Base-by-base conservation (phyloP, 768 basidiomycete species). In the Boletus fagicola region DNA sequence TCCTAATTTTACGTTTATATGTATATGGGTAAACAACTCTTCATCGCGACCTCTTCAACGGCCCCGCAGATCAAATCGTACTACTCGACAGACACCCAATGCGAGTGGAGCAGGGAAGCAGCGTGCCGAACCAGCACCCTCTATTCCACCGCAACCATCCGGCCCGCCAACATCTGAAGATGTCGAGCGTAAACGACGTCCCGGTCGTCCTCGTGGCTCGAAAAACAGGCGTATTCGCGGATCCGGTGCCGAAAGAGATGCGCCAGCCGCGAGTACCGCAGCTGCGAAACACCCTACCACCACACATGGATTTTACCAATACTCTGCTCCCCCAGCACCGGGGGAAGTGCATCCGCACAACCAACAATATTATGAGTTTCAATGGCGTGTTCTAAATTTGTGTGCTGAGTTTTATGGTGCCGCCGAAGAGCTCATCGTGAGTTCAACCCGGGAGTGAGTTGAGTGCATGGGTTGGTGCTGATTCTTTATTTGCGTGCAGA, bases 361-460 rank as follows among this genome's bases (percentile, higher is more conserved):
- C 67, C 86, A 89, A 60, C 84, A 85, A 65, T 91, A 89, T 70
- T 90, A 89, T 70, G 88, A 92, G 67, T 92, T 92, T 65, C 90
- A 92, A 68, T 92, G 90, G 90, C 83, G 88, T 53, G 83, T 90
- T 40, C 70, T 92, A 56, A 90, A 90, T 65, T 75, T 92, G 40
- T 92, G 90, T 70, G 85, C 88, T 1, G 90, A 92, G 68, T 92
- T 92, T 68, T 92, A 92, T 73, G 86, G 84, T 28, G 90, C 90
- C 7, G 90, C 90, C 18, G 90, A 91, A 71, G 90, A 92, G 71
- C 81, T 92, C 46, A 80, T 92, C 57, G 90, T 92, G 71, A 71
- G 87, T 82, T 60, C 36, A 30, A 40, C 49, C 46, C 28, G 56
- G 38, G 53, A 45, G 58, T 55, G 56, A 49, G 61, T 51, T 36